Base-by-base conservation (phyloP, 2,329 filamentous ascomycete genomes). In the Lasiodiplodia citricola region DNA sequence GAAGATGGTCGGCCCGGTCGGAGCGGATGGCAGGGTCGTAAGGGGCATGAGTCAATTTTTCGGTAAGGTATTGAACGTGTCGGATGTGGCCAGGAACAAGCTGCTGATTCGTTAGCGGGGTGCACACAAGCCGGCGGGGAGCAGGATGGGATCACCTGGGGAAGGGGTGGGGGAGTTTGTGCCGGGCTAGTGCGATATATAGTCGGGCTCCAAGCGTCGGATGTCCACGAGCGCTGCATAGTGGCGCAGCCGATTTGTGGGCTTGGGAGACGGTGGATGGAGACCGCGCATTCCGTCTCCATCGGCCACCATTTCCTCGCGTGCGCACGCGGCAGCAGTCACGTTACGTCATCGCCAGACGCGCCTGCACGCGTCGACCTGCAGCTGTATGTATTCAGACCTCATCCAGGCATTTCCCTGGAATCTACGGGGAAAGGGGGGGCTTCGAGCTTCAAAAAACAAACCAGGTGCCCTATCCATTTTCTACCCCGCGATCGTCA, bases 21-120 rank as follows among this genome's bases (percentile, higher is more conserved):
- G 73, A 69, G 75, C 75, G 76, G 51, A 67, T 58, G 70, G 73
- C 73, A 16, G 75, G 73, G 25, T 77, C 75, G 51, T 75, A 75
- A 11, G 31, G 31, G 14, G 44, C 38, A 4, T 16, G 16, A 7
- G 28, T 10, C 28, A 52, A 28, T 10, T 21, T 25, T 18, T 31
- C 21, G 3, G 60, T 52, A 10, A 64, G 60, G 16, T 5, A 31
- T 14, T 38, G 60, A 13, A 64, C 60, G 37, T 37, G 28, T 5
- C 14, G 28, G 3, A 52, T 38, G 47, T 52, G 60, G 51, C 37
- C 5, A 31, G 41, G n/a, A 21, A 50, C 60, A 31, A 31, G 47
- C 60, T 64, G 13, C 10, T 41, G 16, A 47, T 14, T 52, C 25
- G 47, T 64, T 52, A 64, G 60, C 47, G n/a, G 31, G 31, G 28